These are phyloP conservation scores for Pythium periplocum DNA, from an alignment of 352 stramenopile species.

Conservation along the genomic window DNA sequence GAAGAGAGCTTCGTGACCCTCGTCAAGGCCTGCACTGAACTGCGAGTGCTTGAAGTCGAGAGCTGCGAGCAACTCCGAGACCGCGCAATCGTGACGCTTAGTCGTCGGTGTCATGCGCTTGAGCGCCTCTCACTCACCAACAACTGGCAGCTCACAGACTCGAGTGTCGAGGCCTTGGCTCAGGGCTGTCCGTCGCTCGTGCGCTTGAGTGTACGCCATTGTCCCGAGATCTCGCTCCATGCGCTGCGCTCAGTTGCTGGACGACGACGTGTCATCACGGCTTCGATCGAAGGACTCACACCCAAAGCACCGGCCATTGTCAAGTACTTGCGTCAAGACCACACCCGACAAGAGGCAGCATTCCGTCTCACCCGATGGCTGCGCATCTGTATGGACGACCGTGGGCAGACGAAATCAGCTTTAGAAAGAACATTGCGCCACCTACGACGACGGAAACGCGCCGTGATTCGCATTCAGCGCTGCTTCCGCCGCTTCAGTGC, in stretches of 20 bases:
- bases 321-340: constrained; percentile 33
- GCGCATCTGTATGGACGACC: constrained; percentile 22
- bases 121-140: constrained; percentile 57
- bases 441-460: constrained; percentile 37
- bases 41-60: constrained; percentile 55
- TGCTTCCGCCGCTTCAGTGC: constrained; percentile 32
- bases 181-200: constrained; percentile 25
- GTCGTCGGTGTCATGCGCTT: constrained; percentile 26
- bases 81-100: constrained; percentile 27
- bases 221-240: constrained; percentile 48
- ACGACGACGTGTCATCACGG: constrained; percentile 4
- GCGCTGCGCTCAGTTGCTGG: constrained; percentile 29
- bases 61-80: constrained; percentile 73
- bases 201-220: constrained; percentile 52
- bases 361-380: constrained; percentile 42
- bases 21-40: constrained; percentile 21
- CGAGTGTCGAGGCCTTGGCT: constrained; percentile 21
- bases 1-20: constrained; percentile 46
- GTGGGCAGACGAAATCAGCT: constrained; percentile 28
- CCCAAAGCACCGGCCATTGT: constrained; percentile 46
- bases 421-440: constrained; percentile 39
- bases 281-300: constrained; percentile 26
- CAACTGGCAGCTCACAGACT: constrained; percentile 70
- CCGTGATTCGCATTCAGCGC: constrained; percentile 42
- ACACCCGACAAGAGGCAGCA: constrained; percentile 23